Base-by-base conservation (phyloP, 2,329 filamentous ascomycete genomes). In the Zymoseptoria brevis region DNA sequence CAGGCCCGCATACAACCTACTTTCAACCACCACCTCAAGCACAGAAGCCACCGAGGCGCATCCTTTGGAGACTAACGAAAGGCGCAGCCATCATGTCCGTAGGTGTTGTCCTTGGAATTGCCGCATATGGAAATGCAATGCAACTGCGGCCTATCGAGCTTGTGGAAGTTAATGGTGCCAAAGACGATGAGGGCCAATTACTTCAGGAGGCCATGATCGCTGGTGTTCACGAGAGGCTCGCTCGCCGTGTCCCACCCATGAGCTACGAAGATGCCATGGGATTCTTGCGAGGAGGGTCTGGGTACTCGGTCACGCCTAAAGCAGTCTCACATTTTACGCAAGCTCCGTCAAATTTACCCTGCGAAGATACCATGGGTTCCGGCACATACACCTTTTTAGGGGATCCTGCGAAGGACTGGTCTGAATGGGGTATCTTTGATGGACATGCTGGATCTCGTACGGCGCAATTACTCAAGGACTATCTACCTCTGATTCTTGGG, bases 361-460 rank as follows among this genome's bases (percentile, higher is more conserved):
- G 68, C 57, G 69, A 72, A 55, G 70, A 71, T 55, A 64, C 64
- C 0, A 65, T 57, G 60, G 61, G 58, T 4, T 61, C 57, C 45
- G 66, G 65, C 21, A 57, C 62, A 13, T 70, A 57, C 56, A 59
- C 45, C 6, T 59, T 65, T 49, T 63, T 63, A 51, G 57, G 64
- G 26, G 66, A 71, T 26, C 59, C 58, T 1, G 54, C 49, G 11
- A 63, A 62, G 30, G 64, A 68, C 45, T 71, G 69, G 69, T 60
- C 55, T 22, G 61, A 71, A 26, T 77, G 74, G 49, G 72, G 63
- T 8, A 69, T 77, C 26, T 77, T 75, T 48, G 76, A 77, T 56
- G 76, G 76, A 1, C 76, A 78, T 66, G 71, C 71, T 50, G 71
- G 72, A 16, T 61, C 66, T 3, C 60, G 65, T 8, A 73, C 71